Conservation (phyloP, 345 rosid species). For the rapeseed (Brassica napus) region Da-Ae NC_063444.1:102001-102500, state of each 20-base stretch:
- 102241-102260: slow-evolving; percentile 8
- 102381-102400: slow-evolving; percentile 22
- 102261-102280: slow-evolving; percentile 14
- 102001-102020: neutral
- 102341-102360: slow-evolving; percentile 20
- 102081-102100: slow-evolving; percentile 27
- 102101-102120: slow-evolving; percentile 19
- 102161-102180: slow-evolving; percentile 35
- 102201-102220: slow-evolving; percentile 10
- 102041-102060: slow-evolving; percentile 8
- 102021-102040: neutral
- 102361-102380: neutral
- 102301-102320: slow-evolving; percentile 7
- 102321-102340: slow-evolving; percentile 3
- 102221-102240: slow-evolving; percentile 30
- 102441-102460: slow-evolving; percentile 65
- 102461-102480: slow-evolving; percentile 45
- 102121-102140: slow-evolving; percentile 34
- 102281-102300: slow-evolving; percentile 21
- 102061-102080: neutral
- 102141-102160: slow-evolving; percentile 35
- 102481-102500: slow-evolving; percentile 44
- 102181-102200: slow-evolving; percentile 24
- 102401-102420: slow-evolving; percentile 63
- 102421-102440: slow-evolving; percentile 66